Conservation (phyloP, 1,139 yeast genomes). For the Candida freyschussii region DNA sequence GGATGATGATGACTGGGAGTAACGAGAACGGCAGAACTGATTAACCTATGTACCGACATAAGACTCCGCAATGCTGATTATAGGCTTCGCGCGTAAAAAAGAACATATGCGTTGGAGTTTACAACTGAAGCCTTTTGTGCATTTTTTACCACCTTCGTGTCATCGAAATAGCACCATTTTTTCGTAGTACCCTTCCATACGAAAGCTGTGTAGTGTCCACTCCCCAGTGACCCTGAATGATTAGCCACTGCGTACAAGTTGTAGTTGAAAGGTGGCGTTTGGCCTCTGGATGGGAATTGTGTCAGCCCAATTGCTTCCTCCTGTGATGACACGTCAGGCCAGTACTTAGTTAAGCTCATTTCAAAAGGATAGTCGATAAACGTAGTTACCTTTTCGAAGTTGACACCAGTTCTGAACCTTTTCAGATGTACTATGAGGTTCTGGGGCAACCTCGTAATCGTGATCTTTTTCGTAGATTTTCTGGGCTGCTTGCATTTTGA, state of each 20-base stretch:
- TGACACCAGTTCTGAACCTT: conserved; percentile 48
- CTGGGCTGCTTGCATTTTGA: conserved; percentile 70
- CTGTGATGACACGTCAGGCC: conserved; percentile 57
- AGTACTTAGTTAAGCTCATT: conserved; percentile 68
- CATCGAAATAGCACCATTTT: conserved; percentile 79
- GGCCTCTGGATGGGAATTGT: conserved; percentile 66
- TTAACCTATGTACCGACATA: background rate
- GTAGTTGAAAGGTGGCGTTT: conserved; percentile 73
- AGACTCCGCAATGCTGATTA: conserved; percentile 2
- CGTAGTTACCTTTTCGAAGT: conserved; percentile 29
- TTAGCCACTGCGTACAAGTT: conserved; percentile 83
- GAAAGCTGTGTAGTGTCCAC: conserved; percentile 91
- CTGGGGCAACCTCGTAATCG: conserved; percentile 68
- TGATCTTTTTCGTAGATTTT: conserved; percentile 61
- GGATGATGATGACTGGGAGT: conserved; percentile 61
- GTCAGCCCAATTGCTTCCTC: conserved; percentile 41
- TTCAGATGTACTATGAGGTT: conserved; percentile 73
- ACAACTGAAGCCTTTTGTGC: conserved; percentile 41
- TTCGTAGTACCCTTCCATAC: conserved; percentile 57
- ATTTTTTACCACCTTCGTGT: conserved; percentile 48
- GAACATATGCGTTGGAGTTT: conserved; percentile 62
- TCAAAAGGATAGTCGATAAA: conserved; percentile 39
- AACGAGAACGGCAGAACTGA: conserved; percentile 9
- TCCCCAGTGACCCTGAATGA: conserved; percentile 74
- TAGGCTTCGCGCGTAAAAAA: conserved; percentile 50